These are phyloP conservation scores for Venturia asperata DNA, from an alignment of 2,329 filamentous ascomycete species.

Conservation along the genomic window DNA sequence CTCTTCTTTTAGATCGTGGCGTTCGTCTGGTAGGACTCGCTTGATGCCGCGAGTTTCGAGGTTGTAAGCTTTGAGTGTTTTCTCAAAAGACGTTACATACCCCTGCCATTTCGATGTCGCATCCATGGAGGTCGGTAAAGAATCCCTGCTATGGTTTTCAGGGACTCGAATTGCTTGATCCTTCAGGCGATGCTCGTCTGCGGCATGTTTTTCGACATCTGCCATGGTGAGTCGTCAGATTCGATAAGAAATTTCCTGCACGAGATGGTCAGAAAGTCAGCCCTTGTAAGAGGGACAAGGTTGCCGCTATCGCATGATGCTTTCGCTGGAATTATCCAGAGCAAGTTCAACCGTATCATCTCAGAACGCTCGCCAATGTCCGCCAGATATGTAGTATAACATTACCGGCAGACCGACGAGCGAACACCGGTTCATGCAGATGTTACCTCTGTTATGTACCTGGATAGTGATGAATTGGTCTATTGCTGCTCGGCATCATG, in stretches of 20 bases:
- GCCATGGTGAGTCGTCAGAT: neutral
- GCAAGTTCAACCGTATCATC: constrained; percentile 21
- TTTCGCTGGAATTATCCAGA: constrained; percentile 21
- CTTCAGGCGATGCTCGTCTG: neutral
- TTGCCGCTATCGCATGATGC: constrained; percentile 13
- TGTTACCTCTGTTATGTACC: constrained; percentile 13
- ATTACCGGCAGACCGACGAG: neutral
- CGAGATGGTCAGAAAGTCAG: neutral
- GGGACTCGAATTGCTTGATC: neutral
- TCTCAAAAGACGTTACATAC: constrained; percentile 30
- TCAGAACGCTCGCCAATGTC: constrained; percentile 14
- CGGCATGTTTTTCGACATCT: constrained; percentile 15
- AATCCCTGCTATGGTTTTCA: neutral
- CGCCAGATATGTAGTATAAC: neutral
- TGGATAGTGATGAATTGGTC: constrained; percentile 8
- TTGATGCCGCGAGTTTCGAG: constrained; percentile 55
- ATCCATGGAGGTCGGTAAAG: neutral
- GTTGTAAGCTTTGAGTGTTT: constrained; percentile 43
- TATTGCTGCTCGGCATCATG: constrained; percentile 5
- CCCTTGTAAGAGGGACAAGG: neutral
- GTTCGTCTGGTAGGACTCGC: constrained; percentile 49
- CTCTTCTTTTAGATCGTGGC: constrained; percentile 35
- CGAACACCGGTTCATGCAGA: constrained; percentile 14
- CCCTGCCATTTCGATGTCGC: neutral
- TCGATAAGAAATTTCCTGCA: neutral